Percentiles rank a stretch among this genome's conserved stretches.
Conservation (phyloP, 164 flowering plant species). For the Akebia trifoliata region DNA sequence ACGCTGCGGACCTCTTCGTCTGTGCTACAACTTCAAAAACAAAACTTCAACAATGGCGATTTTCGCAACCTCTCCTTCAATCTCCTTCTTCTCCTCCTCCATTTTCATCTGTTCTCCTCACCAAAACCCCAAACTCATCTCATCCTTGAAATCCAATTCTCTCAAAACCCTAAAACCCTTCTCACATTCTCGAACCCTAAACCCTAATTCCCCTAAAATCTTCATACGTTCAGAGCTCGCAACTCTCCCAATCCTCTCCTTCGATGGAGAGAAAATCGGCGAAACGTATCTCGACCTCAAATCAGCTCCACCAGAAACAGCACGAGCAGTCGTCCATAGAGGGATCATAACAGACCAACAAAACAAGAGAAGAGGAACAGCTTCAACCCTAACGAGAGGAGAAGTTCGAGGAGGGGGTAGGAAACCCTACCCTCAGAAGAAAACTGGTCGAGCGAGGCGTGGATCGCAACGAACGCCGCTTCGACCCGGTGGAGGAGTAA, state of each 20-base stretch:
- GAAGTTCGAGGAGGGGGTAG: conserved; percentile 91
- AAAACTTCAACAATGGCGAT: conserved; percentile 10
- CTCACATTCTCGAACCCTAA: conserved; percentile 11
- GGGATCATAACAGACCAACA: conserved; percentile 74
- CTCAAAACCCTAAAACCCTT: conserved; percentile 6
- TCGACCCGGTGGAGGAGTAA: conserved; percentile 94
- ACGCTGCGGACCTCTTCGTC: background rate
- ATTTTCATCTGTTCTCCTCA: conserved; percentile 26
- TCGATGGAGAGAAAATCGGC: conserved; percentile 74
- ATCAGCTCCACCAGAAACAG: conserved; percentile 77
- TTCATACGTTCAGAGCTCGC: conserved; percentile 41
- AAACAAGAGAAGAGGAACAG: conserved; percentile 87
- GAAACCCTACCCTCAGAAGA: conserved; percentile 96
- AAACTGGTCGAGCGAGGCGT: conserved; percentile 78
- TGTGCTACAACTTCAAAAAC: too few relatives aligned
- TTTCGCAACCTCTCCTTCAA: conserved; percentile 22
- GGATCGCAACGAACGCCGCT: conserved; percentile 88
- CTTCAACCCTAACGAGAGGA: conserved; percentile 85
- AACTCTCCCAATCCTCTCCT: conserved; percentile 76
- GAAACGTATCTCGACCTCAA: conserved; percentile 64
- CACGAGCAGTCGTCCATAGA: conserved; percentile 93
- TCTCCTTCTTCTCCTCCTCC: conserved; percentile 60
- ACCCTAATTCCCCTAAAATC: conserved; percentile 15
- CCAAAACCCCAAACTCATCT: conserved; percentile 16
- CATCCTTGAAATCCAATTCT: conserved; percentile 7